phyloP scores from a whole-genome alignment of 1,139 yeast genomes.

The Geotrichum restrictum region DNA sequence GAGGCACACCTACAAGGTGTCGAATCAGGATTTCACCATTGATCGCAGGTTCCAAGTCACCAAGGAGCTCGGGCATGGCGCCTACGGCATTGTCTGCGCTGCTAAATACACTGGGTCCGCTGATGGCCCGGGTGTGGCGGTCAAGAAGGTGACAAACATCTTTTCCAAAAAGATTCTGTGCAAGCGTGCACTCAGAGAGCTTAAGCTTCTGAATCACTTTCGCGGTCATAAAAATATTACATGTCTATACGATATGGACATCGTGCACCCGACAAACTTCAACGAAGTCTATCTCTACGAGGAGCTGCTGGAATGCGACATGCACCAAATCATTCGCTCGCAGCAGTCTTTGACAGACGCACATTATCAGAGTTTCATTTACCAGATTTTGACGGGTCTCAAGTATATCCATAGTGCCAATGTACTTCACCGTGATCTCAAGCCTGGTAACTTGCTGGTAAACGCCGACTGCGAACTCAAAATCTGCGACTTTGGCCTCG shows the following conservation, averaged over 20 bases:
- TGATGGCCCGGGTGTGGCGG: slow-evolving; percentile 56
- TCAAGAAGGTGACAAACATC: slow-evolving; percentile 85
- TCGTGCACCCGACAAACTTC: slow-evolving; percentile 77
- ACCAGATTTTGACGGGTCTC: slow-evolving; percentile 88
- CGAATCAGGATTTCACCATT: slow-evolving; percentile 23
- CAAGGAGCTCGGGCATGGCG: slow-evolving; percentile 77
- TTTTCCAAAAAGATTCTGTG: slow-evolving; percentile 84
- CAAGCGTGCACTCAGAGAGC: slow-evolving; percentile 83
- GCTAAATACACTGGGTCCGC: slow-evolving; percentile 71
- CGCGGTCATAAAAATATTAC: slow-evolving; percentile 70
- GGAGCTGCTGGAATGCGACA: slow-evolving; percentile 96
- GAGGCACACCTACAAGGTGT: slow-evolving; percentile 24
- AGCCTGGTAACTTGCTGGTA: slow-evolving; percentile 88
- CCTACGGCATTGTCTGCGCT: slow-evolving; percentile 93
- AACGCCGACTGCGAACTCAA: slow-evolving; percentile 95
- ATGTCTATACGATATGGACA: slow-evolving; percentile 88
- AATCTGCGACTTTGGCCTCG: slow-evolving; percentile 94
- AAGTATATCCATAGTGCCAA: slow-evolving; percentile 95
- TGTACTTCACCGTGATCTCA: slow-evolving; percentile 88
- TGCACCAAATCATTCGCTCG: slow-evolving; percentile 93
- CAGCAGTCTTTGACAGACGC: slow-evolving; percentile 93
- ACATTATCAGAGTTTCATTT: slow-evolving; percentile 87
- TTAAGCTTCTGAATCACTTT: slow-evolving; percentile 82
- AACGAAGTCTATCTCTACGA: slow-evolving; percentile 93
- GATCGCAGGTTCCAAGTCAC: slow-evolving; percentile 22